Base-by-base conservation (phyloP, 768 basidiomycete genomes). In the Xanthoconium stramineum region DNA sequence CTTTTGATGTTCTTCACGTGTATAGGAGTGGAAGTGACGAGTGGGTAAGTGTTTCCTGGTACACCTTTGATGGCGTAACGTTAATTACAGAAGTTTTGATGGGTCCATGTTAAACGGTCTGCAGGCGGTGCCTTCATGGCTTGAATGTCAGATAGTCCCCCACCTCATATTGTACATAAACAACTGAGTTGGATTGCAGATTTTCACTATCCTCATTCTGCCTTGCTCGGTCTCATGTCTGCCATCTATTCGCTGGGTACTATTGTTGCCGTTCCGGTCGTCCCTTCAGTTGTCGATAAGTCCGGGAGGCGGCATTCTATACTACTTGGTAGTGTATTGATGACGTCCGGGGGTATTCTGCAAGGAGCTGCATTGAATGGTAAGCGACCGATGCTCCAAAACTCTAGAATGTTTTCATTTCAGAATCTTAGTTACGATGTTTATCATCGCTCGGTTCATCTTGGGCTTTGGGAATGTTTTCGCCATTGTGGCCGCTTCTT, bases 191-290 rank as follows among this genome's bases (percentile, higher is more conserved):
- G n/a, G n/a, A n/a, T n/a, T n/a, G 30, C 40, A 51, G 50, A 51
- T 35, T 51, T 17, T 24, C 3, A 43, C 32, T 32, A 51, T 43
- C 40, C 40, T 43, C 50, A 33, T 28, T 42, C 39, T 20, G 40
- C 50, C 3, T 33, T 19, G 13, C 83, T n/a, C n/a, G n/a, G n/a
- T n/a, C n/a, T n/a, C n/a, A n/a, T n/a, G n/a, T n/a, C n/a, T n/a
- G n/a, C n/a, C 2, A 77, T 83, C 62, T 85, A 84, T 62, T 81
- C 83, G 1, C 75, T 85, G n/a, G 85, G 85, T 8, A 79, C 80
- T 4, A 76, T 86, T 32, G 59, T 73, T 19, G 78, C 81, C 0
- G 66, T 86, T 6, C 84, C 84, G 0, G 66, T 82, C 24, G 63
- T 50, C 4, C 45, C 63, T 10, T 38, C 5, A 0, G 6, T 55